Base-by-base conservation (phyloP, 805 yeast genomes). In the Sungouiozyma ichnusensis region DNA sequence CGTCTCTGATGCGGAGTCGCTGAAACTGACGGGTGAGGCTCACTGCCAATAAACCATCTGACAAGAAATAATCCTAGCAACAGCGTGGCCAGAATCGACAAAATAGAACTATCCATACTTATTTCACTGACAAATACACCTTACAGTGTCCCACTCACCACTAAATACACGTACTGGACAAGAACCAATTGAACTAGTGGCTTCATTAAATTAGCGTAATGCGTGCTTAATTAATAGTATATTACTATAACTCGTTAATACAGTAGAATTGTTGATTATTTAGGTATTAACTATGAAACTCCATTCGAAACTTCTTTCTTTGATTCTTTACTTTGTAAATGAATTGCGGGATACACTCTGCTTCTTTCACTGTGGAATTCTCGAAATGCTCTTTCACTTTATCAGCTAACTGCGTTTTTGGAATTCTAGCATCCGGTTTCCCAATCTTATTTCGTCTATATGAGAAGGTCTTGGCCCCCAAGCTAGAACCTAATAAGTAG, bases 341-440 rank as follows among this genome's bases (percentile, higher is more conserved):
- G 58, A 90, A 92, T 53, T 84, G 87, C 32, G 95, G 85, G 33
- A 90, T 78, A 27, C 83, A 77, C 52, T 90, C 97, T 44, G 81
- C 77, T 55, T 90, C 98, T 51, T 84, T 78, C 3, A 78, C 77
- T 11, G 74, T 71, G 37, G 68, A 70, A 7, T 63, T 52, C 48
- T 71, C 52, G 51, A 88, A 85, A 60, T 90, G 97, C 42, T 72
- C 73, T 61, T 77, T 80, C 19, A 79, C 77, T 19, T 71, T 71
- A 2, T 59, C 60, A 0, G 85, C 81, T 27, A 81, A 68, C 47
- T 78, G 84, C 3, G 65, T 65, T 57, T 79, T 82, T 37, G 77
- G 54, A 7, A 79, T 67, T 37, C 85, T 55, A 37, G 67, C 67
- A 16, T 50, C 57, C 19, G 47, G 49, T 18, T 50, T 40, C 15